Base-by-base conservation (phyloP, 352 stramenopile genomes). In the Phytophthora sojae region DNA sequence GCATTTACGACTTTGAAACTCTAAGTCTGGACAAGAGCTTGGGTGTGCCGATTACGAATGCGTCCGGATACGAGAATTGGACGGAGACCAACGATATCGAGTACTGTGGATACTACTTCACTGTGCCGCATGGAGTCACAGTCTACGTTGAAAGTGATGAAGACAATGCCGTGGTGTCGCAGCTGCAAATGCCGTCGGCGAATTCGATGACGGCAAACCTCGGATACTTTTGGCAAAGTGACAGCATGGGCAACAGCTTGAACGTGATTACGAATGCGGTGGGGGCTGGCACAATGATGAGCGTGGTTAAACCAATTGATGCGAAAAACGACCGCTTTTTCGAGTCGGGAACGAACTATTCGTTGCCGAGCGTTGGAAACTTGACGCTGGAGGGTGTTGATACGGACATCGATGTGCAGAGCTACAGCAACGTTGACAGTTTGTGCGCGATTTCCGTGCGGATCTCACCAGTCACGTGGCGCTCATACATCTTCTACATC, bases 101-200 rank as follows among this genome's bases (percentile, higher is more conserved):
- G 45, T 93, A 92, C 47, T 95, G 88, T 21, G 88, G 88, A 6
- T 95, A 91, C 61, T 92, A 88, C 57, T 93, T 95, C 23, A 75
- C 56, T 8, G 77, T 91, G 0, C 88, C 88, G 8, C 58, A 81
- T 7, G 79, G 75, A 15, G 59, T 75, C 12, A 91, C 73, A 2
- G 61, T 93, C 4, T 87, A 89, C 62, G 70, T 90, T 5, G 63
- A 80, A 12, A 82, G 73, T 39, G 66, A 77, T 11, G 59, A 82
- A 4, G 29, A 67, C 7, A 51, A 67, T 11, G 73, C 76, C 3
- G 70, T 92, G 7, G 80, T 93, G 23, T 91, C 82, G 3, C 82
- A 88, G 23, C 71, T 93, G 0, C 60, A 78, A 60, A 61, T 75
- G 11, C 68, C 79, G 6, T 85, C 76, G 0, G 71, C 69, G 17